phyloP scores from a whole-genome alignment of 331 rosid genomes.

The Rhamnella rubrinervis region DNA sequence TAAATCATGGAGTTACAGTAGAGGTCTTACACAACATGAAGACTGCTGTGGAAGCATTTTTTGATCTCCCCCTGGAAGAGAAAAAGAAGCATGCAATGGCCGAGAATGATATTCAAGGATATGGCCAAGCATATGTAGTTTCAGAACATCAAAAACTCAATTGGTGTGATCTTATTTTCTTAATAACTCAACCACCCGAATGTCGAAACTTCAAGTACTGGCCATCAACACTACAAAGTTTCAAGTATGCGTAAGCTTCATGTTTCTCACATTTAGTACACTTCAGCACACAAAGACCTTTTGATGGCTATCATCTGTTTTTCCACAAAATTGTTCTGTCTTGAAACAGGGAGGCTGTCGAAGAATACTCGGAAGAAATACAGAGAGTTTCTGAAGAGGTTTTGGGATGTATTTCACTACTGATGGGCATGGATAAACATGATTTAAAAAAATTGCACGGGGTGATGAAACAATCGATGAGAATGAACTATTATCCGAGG shows the following conservation, averaged over 20 bases:
- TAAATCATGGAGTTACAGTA: slow-evolving; percentile 10
- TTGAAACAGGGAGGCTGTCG: slow-evolving; percentile 28
- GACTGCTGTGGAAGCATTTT: slow-evolving; percentile 9
- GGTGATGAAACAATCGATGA: slow-evolving; percentile 12
- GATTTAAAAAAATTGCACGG: slow-evolving; percentile 13
- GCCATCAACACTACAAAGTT: slow-evolving; percentile 23
- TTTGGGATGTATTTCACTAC: slow-evolving; percentile 1
- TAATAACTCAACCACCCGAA: slow-evolving; percentile 10
- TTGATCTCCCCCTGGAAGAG: slow-evolving; percentile 18
- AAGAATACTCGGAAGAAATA: slow-evolving; percentile 21
- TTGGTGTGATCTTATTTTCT: slow-evolving; percentile 25
- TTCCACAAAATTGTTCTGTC: not conserved
- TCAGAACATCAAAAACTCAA: slow-evolving; percentile 32
- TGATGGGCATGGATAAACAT: slow-evolving; percentile 18
- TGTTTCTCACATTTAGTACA: too few species aligned
- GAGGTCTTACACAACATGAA: slow-evolving; percentile 6
- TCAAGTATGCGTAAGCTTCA: slow-evolving; percentile 15
- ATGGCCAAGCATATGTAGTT: slow-evolving; percentile 32
- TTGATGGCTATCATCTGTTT: too few species aligned
- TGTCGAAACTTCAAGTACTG: slow-evolving; percentile 24
- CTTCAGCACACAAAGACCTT: too few species aligned
- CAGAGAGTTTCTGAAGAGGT: slow-evolving; percentile 17
- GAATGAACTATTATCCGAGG: slow-evolving; percentile 30
- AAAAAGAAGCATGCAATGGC: slow-evolving; percentile 28
- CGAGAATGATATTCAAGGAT: slow-evolving; percentile 24